Base-by-base conservation (phyloP, 768 basidiomycete species). In the Tremella fuciformis region DNA sequence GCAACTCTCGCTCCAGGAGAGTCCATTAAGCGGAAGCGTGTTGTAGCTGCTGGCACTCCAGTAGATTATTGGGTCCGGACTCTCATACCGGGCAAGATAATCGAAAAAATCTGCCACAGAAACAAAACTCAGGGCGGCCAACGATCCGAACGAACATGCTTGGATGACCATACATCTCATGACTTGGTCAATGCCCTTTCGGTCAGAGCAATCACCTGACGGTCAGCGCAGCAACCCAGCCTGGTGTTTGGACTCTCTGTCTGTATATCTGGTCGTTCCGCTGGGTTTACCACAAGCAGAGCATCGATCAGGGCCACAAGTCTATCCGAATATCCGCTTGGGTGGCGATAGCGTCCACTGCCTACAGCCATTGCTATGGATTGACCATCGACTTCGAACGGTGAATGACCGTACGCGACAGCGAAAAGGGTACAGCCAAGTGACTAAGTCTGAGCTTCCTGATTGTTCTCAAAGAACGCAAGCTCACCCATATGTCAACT, bases 321-420 rank as follows among this genome's bases (percentile, higher is more conserved):
- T n/a, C 63, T 60, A 3, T 60, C 53, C 15, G 69, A 70, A 41
- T 88, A 88, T 15, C 69, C 75, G 54, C 79, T 80, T 50, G 92
- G 92, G 67, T 97, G 91, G 67, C 86, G 87, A 78, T 93, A 99
- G 65, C 89, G 86, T 0, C 91, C 94, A 64, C 89, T 91, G 60
- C 92, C 80, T 50, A 96, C 94, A 0, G 94, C 92, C 93, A 99
- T 94, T 1, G 93, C 93, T 70, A 98, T 91, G 46, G 90, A 93
- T 13, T 91, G 91, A 37, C 94, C 94, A 74, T 96, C 93, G 66
- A 88, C 93, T 79, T 99, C 94, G 69, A 99, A 99, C 0, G 94
- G 94, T 1, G 94, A 97, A 71, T 91, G 89, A 1, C 87, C 88
- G 78, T 98, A 97, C 0, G 92, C 92, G 47, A 98, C 84, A 0